A percentile compares a stretch with the other conserved stretches of the same genome.
These are phyloP conservation scores for Pezizomycotina sp. DNA, from an alignment of 2,329 filamentous ascomycete genomes.

Conservation along the genomic window DNA sequence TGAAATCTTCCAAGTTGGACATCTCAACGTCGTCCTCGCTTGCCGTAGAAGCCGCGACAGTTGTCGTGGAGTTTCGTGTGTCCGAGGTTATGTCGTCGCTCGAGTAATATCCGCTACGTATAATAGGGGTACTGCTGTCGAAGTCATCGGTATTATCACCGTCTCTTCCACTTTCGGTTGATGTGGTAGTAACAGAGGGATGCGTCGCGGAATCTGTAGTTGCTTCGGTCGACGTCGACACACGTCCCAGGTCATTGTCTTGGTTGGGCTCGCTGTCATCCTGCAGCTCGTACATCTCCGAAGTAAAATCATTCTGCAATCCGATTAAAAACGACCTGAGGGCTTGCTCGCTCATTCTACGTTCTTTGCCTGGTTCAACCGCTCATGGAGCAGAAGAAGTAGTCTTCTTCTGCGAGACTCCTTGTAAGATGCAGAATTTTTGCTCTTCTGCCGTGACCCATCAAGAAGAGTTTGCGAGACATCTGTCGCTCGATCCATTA, in stretches of 20 bases:
- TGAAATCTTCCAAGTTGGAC: too few species aligned
- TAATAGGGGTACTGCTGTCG: too few species aligned
- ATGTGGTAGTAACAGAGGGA: background rate
- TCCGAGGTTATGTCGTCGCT: too few species aligned
- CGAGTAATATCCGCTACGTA: too few species aligned
- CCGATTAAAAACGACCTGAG: slow-evolving; percentile 20
- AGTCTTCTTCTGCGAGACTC: slow-evolving; percentile 20
- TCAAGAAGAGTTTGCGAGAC: slow-evolving; percentile 20
- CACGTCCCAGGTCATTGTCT: slow-evolving; percentile 3
- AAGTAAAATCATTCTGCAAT: slow-evolving; percentile 24
- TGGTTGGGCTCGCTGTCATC: slow-evolving; percentile 6
- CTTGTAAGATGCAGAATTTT: slow-evolving; percentile 15
- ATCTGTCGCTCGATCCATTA: slow-evolving; percentile 21
- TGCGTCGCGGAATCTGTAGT: slow-evolving; percentile 5
- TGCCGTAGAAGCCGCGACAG: too few species aligned
- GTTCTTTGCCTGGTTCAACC: slow-evolving; percentile 22
- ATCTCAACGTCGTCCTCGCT: too few species aligned
- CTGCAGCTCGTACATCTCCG: slow-evolving; percentile 18
- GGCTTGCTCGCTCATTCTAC: slow-evolving; percentile 20
- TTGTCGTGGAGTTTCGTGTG: too few species aligned
- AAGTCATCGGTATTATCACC: too few species aligned
- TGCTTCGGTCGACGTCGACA: background rate
- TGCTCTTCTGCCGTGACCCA: slow-evolving; percentile 19
- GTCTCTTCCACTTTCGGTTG: too few species aligned
- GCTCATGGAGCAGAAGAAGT: slow-evolving; percentile 23